Conservation (phyloP, 129 eudicot species). For the Chrysanthemum seticuspe region DNA sequence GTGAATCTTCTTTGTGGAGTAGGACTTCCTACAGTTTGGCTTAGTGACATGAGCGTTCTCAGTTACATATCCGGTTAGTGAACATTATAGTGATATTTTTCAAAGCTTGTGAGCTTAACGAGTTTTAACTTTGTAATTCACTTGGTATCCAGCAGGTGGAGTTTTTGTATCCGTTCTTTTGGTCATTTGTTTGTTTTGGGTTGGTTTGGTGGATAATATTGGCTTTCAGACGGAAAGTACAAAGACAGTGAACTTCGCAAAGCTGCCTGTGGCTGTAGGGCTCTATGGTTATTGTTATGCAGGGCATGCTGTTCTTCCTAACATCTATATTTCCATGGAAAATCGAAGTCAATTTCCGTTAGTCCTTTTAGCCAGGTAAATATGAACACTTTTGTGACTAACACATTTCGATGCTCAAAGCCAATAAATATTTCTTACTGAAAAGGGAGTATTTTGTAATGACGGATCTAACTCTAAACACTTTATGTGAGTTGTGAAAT, state of each 20-base stretch:
- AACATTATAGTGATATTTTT: background rate
- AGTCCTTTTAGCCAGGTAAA: conserved; percentile 72
- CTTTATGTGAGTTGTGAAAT: too few species aligned
- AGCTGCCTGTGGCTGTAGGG: conserved; percentile 89
- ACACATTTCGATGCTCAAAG: background rate
- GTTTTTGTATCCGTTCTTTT: conserved; percentile 73
- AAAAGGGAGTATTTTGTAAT: background rate
- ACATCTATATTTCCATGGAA: conserved; percentile 83
- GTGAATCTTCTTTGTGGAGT: conserved; percentile 91
- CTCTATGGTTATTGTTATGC: conserved; percentile 91
- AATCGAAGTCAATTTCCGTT: conserved; percentile 61
- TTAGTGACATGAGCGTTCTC: conserved; percentile 75
- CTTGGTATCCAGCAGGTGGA: conserved; percentile 71
- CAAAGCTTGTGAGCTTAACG: background rate
- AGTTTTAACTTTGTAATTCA: conserved; percentile 1
- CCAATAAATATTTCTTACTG: background rate
- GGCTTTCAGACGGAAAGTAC: conserved; percentile 50
- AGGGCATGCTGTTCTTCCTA: conserved; percentile 95
- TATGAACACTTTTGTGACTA: conserved; percentile 6
- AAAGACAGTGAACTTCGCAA: conserved; percentile 48
- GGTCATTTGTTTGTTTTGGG: conserved; percentile 75
- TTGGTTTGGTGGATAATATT: conserved; percentile 73
- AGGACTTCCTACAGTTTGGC: conserved; percentile 88
- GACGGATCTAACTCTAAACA: too few species aligned
- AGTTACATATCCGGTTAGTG: conserved; percentile 83